Percentiles rank a stretch among this genome's conserved stretches.
Conservation (phyloP, 192 early-diverging fungal species). For the Linnemannia schmuckeri region DNA sequence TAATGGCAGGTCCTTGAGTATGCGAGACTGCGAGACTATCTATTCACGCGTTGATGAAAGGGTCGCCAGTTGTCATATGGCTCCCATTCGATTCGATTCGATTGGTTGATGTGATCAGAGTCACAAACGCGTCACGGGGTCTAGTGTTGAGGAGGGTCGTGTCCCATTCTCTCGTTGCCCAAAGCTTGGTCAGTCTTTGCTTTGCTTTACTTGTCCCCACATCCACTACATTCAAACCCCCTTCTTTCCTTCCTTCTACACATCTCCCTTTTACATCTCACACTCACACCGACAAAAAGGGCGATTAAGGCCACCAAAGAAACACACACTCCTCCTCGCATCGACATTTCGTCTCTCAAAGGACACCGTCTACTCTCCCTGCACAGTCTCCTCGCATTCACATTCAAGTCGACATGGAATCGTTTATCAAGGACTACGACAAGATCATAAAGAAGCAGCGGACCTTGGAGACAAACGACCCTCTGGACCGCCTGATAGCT, state of each 20-base stretch:
- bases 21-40: too few relatives aligned
- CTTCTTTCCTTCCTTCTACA: background rate
- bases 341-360: background rate
- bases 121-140: conserved; percentile 4
- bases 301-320: background rate
- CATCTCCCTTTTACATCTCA: background rate
- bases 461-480: conserved; percentile 59
- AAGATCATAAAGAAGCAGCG: conserved; percentile 76
- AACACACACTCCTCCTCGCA: background rate
- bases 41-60: too few relatives aligned
- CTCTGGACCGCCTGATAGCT: conserved; percentile 62
- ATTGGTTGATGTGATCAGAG: too few relatives aligned
- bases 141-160: background rate
- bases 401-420: conserved; percentile 64
- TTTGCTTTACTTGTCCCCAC: background rate
- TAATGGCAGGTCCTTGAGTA: too few relatives aligned
- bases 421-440: conserved; percentile 72
- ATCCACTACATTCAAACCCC: background rate
- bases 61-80: too few relatives aligned
- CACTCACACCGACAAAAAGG: background rate
- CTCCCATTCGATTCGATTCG: too few relatives aligned
- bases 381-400: background rate
- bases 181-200: background rate
- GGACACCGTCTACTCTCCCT: background rate
- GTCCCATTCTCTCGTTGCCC: too few relatives aligned